phyloP scores from a whole-genome alignment of 2,329 filamentous ascomycete genomes.

The Sporothrix inflata region DNA sequence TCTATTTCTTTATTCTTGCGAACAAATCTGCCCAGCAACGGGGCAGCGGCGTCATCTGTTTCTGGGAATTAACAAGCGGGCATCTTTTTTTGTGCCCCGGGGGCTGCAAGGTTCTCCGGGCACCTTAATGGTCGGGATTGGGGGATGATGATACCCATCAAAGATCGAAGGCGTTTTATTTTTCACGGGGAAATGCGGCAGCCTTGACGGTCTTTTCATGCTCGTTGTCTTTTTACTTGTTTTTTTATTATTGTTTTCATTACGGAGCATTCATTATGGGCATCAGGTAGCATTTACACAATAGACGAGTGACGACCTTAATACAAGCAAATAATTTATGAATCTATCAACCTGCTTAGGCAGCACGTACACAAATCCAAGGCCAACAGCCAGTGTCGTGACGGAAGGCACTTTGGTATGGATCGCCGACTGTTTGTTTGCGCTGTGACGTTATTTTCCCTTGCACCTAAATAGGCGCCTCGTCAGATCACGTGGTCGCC shows the following conservation, averaged over 20 bases:
- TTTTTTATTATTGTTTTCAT: not conserved
- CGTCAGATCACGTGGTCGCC: not conserved
- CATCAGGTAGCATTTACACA: not conserved
- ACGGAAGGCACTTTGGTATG: too few species aligned
- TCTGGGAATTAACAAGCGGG: not conserved
- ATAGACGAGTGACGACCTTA: constrained; percentile 6
- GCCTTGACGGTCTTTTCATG: not conserved
- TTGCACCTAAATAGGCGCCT: not conserved
- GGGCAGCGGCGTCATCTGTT: not conserved
- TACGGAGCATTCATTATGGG: constrained; percentile 3
- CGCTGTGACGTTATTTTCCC: constrained; percentile 15
- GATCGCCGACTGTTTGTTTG: not conserved
- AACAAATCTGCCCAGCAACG: not conserved
- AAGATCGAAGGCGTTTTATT: not conserved
- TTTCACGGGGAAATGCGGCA: not conserved
- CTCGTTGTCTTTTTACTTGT: not conserved
- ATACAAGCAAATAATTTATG: not conserved
- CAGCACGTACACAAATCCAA: not conserved
- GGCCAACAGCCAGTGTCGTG: too few species aligned
- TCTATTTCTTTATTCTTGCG: not conserved
- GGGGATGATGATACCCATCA: not conserved
- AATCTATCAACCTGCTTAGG: not conserved
- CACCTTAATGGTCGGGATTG: not conserved
- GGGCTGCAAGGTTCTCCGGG: not conserved
- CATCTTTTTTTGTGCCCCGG: not conserved